phyloP scores from a whole-genome alignment of 495 filamentous ascomycete species.

The Daldinia childiae region DNA sequence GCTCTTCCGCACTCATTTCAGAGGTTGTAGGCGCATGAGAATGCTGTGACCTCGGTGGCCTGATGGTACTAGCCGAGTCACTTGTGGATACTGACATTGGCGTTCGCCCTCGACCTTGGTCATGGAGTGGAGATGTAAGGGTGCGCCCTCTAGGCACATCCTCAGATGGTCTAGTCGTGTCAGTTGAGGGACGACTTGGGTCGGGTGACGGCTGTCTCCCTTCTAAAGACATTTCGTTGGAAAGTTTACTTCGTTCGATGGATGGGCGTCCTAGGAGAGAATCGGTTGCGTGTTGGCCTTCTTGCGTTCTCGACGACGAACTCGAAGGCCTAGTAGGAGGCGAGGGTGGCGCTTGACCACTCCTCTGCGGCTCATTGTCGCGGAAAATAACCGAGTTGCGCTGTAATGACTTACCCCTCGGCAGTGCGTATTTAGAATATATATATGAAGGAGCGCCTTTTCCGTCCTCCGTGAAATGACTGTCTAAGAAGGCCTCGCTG shows the following conservation, averaged over 20 bases:
- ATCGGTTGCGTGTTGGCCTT: conserved; percentile 50
- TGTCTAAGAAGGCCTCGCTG: conserved; percentile 66
- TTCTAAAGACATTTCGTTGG: conserved; percentile 50
- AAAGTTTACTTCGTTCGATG: conserved; percentile 57
- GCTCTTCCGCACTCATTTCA: conserved; percentile 80
- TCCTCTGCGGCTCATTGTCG: conserved; percentile 63
- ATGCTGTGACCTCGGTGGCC: conserved; percentile 64
- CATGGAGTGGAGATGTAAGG: conserved; percentile 51
- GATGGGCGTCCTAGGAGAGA: conserved; percentile 52
- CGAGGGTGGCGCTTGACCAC: conserved; percentile 62
- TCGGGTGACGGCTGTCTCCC: conserved; percentile 52
- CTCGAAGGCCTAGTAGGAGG: conserved; percentile 62
- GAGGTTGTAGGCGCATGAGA: conserved; percentile 58
- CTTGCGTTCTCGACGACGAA: conserved; percentile 51
- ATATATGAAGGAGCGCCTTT: conserved; percentile 75
- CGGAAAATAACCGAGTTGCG: conserved; percentile 73
- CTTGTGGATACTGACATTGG: conserved; percentile 66
- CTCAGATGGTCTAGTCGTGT: conserved; percentile 51
- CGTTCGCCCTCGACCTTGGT: conserved; percentile 49
- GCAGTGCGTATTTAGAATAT: conserved; percentile 84
- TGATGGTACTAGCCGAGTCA: conserved; percentile 72
- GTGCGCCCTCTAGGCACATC: conserved; percentile 53
- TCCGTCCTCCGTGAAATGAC: conserved; percentile 45
- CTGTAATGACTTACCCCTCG: conserved; percentile 79
- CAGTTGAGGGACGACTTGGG: conserved; percentile 59